Conservation (phyloP, 73 alveolate genomes). For the Stentor roeselii region DNA sequence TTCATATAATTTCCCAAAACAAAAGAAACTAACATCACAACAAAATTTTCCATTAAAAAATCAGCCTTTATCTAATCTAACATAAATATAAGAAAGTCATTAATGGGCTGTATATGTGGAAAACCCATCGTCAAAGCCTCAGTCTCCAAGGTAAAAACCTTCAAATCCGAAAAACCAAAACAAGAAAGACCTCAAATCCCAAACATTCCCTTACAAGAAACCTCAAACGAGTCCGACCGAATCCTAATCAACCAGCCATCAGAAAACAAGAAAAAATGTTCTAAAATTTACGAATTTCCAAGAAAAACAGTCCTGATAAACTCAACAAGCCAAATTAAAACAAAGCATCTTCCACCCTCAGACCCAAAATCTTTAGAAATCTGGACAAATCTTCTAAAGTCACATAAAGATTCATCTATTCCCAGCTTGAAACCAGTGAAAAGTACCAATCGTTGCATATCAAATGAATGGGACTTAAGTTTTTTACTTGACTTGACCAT, state of each 20-base stretch:
- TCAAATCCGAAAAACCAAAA: neutral
- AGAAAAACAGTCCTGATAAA: neutral
- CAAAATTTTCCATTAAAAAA: too few relatives aligned
- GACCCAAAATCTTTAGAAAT: neutral
- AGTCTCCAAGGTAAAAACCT: neutral
- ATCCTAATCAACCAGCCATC: too few relatives aligned
- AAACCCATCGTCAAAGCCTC: neutral
- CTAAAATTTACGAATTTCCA: neutral
- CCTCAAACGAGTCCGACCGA: neutral
- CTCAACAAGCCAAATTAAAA: too few relatives aligned
- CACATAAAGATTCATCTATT: neutral
- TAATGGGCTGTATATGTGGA: constrained; percentile 2
- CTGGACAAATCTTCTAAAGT: neutral
- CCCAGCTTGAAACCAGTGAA: neutral
- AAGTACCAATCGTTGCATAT: neutral
- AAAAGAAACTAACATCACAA: too few relatives aligned
- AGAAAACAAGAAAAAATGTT: neutral
- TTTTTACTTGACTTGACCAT: neutral
- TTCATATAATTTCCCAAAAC: too few relatives aligned
- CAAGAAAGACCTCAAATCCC: neutral
- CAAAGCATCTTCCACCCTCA: neutral
- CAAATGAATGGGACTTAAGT: neutral
- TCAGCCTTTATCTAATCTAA: too few relatives aligned
- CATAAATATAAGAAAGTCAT: too few relatives aligned
- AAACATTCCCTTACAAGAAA: neutral